Percentiles rank a stretch among this genome's conserved stretches.
These are phyloP conservation scores for Botrytis tulipae DNA, from an alignment of 2,329 filamentous ascomycete genomes.

Conservation along the genomic window DNA sequence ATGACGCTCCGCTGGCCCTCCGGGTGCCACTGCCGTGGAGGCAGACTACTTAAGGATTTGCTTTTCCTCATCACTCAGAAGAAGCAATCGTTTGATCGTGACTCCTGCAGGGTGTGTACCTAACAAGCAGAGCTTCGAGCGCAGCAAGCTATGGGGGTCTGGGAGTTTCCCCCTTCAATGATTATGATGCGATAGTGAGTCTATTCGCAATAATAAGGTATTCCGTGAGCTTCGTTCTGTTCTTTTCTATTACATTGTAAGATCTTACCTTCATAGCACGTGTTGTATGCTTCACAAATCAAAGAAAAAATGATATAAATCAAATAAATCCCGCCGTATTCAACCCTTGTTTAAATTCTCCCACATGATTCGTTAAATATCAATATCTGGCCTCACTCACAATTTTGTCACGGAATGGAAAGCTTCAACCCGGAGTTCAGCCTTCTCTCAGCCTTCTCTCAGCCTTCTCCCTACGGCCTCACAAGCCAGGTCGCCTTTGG, in stretches of 20 bases:
- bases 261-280: no score
- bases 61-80: neutral
- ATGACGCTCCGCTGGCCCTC: neutral
- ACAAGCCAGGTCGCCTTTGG: constrained; percentile 17
- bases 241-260: no score
- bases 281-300: neutral
- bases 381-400: neutral
- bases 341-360: neutral
- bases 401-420: neutral
- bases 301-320: neutral
- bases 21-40: neutral
- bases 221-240: neutral
- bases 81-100: neutral
- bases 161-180: neutral
- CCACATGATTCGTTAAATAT: neutral
- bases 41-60: neutral
- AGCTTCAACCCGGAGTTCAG: neutral
- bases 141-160: neutral
- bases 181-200: neutral
- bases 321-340: neutral
- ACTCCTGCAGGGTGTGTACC: neutral
- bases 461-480: constrained; percentile 5
- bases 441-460: neutral
- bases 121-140: neutral
- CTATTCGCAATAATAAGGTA: neutral